A percentile compares a stretch with the other conserved stretches of the same genome.
Evolutionary conservation across 805 yeast genomes (phyloP).

Genomic region (Pichia membranifaciens): DNA sequence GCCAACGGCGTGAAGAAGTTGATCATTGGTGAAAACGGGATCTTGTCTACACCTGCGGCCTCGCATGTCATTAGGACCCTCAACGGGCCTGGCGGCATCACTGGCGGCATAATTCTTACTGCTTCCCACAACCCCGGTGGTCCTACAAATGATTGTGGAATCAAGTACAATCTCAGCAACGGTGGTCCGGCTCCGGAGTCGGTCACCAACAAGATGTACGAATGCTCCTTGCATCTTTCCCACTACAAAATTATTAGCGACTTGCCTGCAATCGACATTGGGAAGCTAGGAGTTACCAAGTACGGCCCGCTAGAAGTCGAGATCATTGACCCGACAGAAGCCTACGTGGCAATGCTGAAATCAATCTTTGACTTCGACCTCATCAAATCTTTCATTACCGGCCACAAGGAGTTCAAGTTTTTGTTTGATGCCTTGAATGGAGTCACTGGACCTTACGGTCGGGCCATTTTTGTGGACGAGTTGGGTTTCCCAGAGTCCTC

Average conservation of each 20-base stretch:
- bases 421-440: conserved; percentile 91
- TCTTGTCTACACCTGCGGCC: conserved; percentile 93
- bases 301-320: conserved; percentile 68
- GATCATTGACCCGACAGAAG: conserved; percentile 74
- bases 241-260: conserved; percentile 54
- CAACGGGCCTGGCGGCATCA: conserved; percentile 37
- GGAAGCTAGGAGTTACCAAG: conserved; percentile 43
- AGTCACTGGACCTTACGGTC: conserved; percentile 95
- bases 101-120: conserved; percentile 94
- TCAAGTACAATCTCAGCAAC: conserved; percentile 88
- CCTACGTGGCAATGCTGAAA: conserved; percentile 73
- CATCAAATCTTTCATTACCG: conserved; percentile 62
- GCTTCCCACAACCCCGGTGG: conserved; percentile 99
- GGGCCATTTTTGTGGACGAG: conserved; percentile 75
- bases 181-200: conserved; percentile 99
- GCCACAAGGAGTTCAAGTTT: conserved; percentile 56
- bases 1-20: conserved; percentile 86
- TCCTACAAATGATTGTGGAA: conserved; percentile 85
- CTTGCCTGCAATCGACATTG: conserved; percentile 61
- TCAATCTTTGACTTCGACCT: conserved; percentile 81
- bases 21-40: conserved; percentile 82
- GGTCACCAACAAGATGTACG: conserved; percentile 84
- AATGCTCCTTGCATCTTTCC: conserved; percentile 51
- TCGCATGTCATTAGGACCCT: conserved; percentile 82
- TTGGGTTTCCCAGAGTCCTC: conserved; percentile 66